These are phyloP conservation scores for Corylus avellana DNA, from an alignment of 306 rosid genomes.

Conservation along the genomic window DNA sequence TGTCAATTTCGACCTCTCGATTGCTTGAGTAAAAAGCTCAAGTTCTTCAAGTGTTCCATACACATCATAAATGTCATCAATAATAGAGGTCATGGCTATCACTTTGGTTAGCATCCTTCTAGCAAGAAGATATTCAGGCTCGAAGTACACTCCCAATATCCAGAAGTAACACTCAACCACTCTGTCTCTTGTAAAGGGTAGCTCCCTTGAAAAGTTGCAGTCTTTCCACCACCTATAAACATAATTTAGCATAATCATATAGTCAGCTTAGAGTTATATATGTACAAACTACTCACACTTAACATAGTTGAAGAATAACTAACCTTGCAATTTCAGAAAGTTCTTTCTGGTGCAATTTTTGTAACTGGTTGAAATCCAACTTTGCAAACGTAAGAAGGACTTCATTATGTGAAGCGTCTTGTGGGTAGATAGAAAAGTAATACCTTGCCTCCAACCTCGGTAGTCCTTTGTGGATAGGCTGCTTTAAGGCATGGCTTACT, in stretches of 20 bases:
- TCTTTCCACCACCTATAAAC: conserved; percentile 47
- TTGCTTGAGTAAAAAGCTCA: conserved; percentile 35
- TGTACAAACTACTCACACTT: neutral
- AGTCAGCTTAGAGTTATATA: neutral
- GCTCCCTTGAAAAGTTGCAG: conserved; percentile 19
- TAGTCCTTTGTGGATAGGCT: conserved; percentile 8
- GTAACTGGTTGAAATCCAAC: conserved; percentile 42
- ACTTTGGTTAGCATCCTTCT: conserved; percentile 35
- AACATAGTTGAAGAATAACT: neutral
- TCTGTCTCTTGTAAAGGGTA: conserved; percentile 43
- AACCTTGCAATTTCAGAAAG: conserved; percentile 26
- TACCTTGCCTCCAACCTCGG: neutral
- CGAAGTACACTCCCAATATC: conserved; percentile 16
- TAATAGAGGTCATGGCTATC: neutral
- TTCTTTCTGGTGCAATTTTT: conserved; percentile 46
- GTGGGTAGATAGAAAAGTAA: conserved; percentile 11
- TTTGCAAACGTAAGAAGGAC: conserved; percentile 26
- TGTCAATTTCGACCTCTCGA: conserved; percentile 34
- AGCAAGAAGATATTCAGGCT: conserved; percentile 25
- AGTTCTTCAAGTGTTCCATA: conserved; percentile 59
- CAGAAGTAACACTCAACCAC: conserved; percentile 31
- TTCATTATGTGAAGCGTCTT: conserved; percentile 4
- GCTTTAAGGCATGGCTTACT: conserved; percentile 11
- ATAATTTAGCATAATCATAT: neutral
- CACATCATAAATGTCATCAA: conserved; percentile 53